Conservation (phyloP, 1,284 basidiomycete species). For the Puccinia hordei region DNA sequence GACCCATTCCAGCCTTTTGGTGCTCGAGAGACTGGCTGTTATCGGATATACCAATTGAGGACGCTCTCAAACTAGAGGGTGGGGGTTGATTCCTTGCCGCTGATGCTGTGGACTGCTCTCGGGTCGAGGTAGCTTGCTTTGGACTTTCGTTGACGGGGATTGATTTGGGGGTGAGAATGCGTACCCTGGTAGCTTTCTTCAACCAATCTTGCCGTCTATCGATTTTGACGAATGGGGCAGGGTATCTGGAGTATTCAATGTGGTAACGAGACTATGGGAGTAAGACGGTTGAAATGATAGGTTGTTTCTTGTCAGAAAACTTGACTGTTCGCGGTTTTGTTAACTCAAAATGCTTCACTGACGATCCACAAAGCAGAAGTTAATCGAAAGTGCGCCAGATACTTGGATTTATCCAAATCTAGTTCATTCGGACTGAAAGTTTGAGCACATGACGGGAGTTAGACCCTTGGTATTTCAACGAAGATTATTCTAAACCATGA, state of each 20-base stretch:
- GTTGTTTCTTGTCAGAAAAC: background rate
- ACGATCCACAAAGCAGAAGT: constrained; percentile 22
- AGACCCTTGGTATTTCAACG: background rate
- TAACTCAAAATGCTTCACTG: background rate
- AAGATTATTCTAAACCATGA: background rate
- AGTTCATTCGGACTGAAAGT: constrained; percentile 15
- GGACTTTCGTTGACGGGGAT: background rate
- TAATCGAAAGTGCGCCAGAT: constrained; percentile 1
- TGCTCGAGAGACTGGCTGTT: background rate
- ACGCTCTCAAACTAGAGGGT: background rate
- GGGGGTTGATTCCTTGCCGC: background rate
- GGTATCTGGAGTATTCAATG: constrained; percentile 23
- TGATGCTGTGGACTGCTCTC: background rate
- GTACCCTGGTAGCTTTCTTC: background rate
- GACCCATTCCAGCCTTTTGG: background rate
- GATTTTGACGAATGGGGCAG: constrained; percentile 6
- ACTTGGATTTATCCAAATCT: constrained; percentile 25
- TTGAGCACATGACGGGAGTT: background rate
- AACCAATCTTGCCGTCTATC: constrained; percentile 22
- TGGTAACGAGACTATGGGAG: background rate
- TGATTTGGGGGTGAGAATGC: background rate
- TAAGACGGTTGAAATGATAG: background rate
- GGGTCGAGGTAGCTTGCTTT: background rate
- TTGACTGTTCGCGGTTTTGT: background rate
- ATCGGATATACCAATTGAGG: background rate